These are phyloP conservation scores for Phaeotremella fagi DNA, from an alignment of 768 basidiomycete genomes.

Conservation along the genomic window DNA sequence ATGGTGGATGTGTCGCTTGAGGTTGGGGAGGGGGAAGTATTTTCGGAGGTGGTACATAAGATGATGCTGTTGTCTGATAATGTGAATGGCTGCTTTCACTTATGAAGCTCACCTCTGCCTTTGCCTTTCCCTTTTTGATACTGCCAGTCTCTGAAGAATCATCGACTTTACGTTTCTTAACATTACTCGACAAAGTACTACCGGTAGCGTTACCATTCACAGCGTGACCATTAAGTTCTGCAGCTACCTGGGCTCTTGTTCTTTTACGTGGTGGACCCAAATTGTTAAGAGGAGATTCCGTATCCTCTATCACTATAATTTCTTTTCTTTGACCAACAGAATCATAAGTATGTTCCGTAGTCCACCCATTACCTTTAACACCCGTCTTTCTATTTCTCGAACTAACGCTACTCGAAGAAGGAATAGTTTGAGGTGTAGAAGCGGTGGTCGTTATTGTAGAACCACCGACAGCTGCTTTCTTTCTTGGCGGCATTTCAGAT, in stretches of 20 bases:
- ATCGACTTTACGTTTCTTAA: conserved; percentile 40
- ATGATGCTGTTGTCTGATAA: conserved; percentile 18
- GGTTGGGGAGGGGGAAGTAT: not conserved
- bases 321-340: conserved; percentile 36
- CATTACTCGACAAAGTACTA: no score
- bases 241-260: conserved; percentile 31
- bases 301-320: conserved; percentile 42
- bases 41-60: conserved; percentile 9
- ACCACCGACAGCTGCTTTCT: conserved; percentile 13
- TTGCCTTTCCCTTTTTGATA: conserved; percentile 32
- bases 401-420: not conserved
- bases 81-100: not conserved
- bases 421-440: conserved; percentile 1
- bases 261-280: conserved; percentile 25
- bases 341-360: conserved; percentile 40
- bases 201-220: conserved; percentile 13
- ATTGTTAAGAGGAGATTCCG: conserved; percentile 12
- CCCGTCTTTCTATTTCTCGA: conserved; percentile 2
- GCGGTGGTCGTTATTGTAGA: conserved; percentile 1
- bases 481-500: conserved; percentile 34
- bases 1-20: conserved; percentile 55
- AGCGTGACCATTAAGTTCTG: conserved; percentile 23
- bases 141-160: conserved; percentile 21
- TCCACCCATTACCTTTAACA: conserved; percentile 38
- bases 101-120: conserved; percentile 7